These are phyloP conservation scores for Tetrapisispora fleetii DNA, from an alignment of 805 yeast genomes.

Conservation along the genomic window DNA sequence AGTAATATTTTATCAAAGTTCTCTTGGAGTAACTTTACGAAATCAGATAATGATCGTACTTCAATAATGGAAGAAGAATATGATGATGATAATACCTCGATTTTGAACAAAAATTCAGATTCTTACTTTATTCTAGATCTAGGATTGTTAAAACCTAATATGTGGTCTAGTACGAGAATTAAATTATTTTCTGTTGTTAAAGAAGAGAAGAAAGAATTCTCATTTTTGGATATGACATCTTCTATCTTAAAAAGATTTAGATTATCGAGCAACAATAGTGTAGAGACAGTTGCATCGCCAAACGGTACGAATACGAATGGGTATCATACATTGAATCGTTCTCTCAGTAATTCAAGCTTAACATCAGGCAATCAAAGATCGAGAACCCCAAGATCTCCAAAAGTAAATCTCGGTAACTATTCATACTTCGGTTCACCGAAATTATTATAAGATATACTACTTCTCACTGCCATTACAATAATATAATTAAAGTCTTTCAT, in stretches of 20 bases:
- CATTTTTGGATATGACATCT: slow-evolving; percentile 34
- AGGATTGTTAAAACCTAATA: slow-evolving; percentile 32
- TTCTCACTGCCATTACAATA: not conserved
- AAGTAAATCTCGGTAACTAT: slow-evolving; percentile 3
- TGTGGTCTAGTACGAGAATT: slow-evolving; percentile 45
- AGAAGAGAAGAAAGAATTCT: slow-evolving; percentile 31
- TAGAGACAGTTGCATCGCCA: slow-evolving; percentile 5
- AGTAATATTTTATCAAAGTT: slow-evolving; percentile 28
- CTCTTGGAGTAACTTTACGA: slow-evolving; percentile 29
- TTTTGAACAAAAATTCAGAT: slow-evolving; percentile 5
- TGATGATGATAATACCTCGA: slow-evolving; percentile 5
- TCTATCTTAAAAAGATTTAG: slow-evolving; percentile 31
- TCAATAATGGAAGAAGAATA: slow-evolving; percentile 3
- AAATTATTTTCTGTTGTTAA: slow-evolving; percentile 41
- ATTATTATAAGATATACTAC: not conserved
- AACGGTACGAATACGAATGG: slow-evolving; percentile 2
- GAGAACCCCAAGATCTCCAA: slow-evolving; percentile 14
- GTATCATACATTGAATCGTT: slow-evolving; percentile 2
- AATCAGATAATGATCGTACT: slow-evolving; percentile 8
- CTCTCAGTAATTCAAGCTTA: slow-evolving; percentile 4
- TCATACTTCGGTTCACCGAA: slow-evolving; percentile 8
- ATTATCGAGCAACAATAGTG: slow-evolving; percentile 13
- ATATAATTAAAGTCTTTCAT: not conserved
- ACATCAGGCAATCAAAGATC: slow-evolving; percentile 12
- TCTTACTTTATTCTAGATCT: slow-evolving; percentile 21